A percentile compares a stretch with the other conserved stretches of the same genome.
These are phyloP conservation scores for Sporobolomyces pararoseus DNA, from an alignment of 768 basidiomycete species.

Conservation along the genomic window DNA sequence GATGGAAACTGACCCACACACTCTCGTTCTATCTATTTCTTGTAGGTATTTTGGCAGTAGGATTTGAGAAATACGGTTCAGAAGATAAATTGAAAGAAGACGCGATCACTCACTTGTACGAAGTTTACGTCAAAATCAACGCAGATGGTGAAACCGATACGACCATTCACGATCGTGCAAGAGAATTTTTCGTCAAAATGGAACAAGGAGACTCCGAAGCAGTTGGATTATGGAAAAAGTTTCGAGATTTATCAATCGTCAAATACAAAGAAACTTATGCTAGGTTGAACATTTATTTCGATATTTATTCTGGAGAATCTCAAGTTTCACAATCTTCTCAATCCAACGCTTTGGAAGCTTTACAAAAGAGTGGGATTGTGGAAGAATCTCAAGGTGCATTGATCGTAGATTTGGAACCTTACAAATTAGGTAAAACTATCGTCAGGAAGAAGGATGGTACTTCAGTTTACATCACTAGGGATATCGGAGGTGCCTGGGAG, in stretches of 20 bases:
- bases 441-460: slow-evolving; percentile 67
- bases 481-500: slow-evolving; percentile 89
- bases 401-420: slow-evolving; percentile 79
- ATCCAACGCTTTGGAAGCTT: slow-evolving; percentile 63
- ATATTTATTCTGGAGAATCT: slow-evolving; percentile 81
- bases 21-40: neutral
- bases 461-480: slow-evolving; percentile 54
- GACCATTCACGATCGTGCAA: slow-evolving; percentile 56
- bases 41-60: slow-evolving; percentile 80
- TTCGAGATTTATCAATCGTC: slow-evolving; percentile 84
- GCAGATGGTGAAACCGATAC: slow-evolving; percentile 55
- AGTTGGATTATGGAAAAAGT: slow-evolving; percentile 81
- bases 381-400: slow-evolving; percentile 69
- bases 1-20: neutral
- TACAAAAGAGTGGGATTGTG: slow-evolving; percentile 70
- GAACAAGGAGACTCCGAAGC: slow-evolving; percentile 67
- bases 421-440: slow-evolving; percentile 86
- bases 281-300: slow-evolving; percentile 82
- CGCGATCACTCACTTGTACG: slow-evolving; percentile 88
- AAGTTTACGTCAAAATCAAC: slow-evolving; percentile 92
- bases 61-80: slow-evolving; percentile 84
- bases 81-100: slow-evolving; percentile 76
- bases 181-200: slow-evolving; percentile 87
- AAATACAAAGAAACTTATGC: slow-evolving; percentile 86
- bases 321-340: slow-evolving; percentile 53